Evolutionary conservation across 129 eudicot genomes (phyloP).

Genomic region (Apium graveolens): DNA sequence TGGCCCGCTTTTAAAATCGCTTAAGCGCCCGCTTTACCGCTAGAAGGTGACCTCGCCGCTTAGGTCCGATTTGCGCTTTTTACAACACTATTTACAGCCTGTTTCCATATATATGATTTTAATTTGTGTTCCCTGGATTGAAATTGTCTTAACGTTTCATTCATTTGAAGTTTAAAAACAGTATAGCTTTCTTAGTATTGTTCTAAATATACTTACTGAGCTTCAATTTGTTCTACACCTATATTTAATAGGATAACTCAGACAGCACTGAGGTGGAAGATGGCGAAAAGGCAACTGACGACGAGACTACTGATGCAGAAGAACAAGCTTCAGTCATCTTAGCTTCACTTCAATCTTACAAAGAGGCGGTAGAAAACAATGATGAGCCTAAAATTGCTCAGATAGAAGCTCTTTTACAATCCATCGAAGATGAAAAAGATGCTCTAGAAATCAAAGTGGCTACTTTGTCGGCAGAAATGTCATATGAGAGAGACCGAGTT

Average conservation of each 20-base stretch:
- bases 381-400: conserved; percentile 49
- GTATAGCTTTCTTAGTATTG: neutral
- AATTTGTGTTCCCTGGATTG: neutral
- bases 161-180: neutral
- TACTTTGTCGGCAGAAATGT: conserved; percentile 46
- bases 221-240: neutral
- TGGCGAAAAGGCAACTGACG: conserved; percentile 27
- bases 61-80: no score
- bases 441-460: conserved; percentile 46
- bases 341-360: conserved; percentile 47
- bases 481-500: conserved; percentile 47
- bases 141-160: neutral
- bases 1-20: no score
- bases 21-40: no score
- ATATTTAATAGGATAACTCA: conserved; percentile 20
- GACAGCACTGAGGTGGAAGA: conserved; percentile 29
- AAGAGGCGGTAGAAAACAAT: conserved; percentile 58
- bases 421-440: conserved; percentile 51
- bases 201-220: neutral
- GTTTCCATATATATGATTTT: neutral
- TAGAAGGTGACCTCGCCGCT: no score
- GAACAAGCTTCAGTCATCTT: conserved; percentile 36
- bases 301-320: conserved; percentile 31
- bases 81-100: no score
- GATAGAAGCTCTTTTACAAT: conserved; percentile 39